phyloP scores from a whole-genome alignment of 345 rosid species.

The Ceriops zippeliana region DNA sequence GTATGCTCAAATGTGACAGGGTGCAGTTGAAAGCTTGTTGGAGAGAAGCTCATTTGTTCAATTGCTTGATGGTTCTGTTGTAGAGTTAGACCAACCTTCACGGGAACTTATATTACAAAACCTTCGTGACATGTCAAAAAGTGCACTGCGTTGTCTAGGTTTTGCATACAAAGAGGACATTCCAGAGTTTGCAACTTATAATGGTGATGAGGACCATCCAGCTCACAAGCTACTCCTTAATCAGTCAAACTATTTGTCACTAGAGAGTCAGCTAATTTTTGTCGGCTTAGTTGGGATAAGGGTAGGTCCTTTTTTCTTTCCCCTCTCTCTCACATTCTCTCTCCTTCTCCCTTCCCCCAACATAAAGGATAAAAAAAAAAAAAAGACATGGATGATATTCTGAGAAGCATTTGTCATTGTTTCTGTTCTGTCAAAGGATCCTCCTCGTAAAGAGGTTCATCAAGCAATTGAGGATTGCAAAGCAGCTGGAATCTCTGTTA shows the following conservation, averaged over 20 bases:
- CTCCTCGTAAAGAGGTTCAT: conserved; percentile 92
- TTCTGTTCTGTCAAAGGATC: conserved; percentile 52
- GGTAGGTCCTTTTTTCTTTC: conserved; percentile 40
- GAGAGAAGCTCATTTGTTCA: conserved; percentile 80
- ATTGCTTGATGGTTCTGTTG: conserved; percentile 67
- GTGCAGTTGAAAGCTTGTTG: conserved; percentile 86
- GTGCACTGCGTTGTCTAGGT: conserved; percentile 83
- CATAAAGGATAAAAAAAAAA: no score
- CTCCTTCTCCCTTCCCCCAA: no score
- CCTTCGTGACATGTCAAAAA: conserved; percentile 69
- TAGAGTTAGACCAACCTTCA: conserved; percentile 54
- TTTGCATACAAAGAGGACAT: conserved; percentile 69
- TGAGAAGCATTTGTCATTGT: neutral
- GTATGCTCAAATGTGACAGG: conserved; percentile 47
- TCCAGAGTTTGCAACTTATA: conserved; percentile 57
- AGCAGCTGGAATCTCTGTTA: conserved; percentile 93
- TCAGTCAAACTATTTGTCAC: conserved; percentile 64
- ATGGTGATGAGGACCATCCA: conserved; percentile 89
- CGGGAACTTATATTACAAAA: conserved; percentile 52
- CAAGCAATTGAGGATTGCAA: conserved; percentile 96
- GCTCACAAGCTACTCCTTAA: conserved; percentile 80
- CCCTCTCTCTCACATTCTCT: neutral
- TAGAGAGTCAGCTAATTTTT: conserved; percentile 72
- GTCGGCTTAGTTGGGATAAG: conserved; percentile 84
- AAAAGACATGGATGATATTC: no score